Conservation (phyloP, 805 yeast species). For the Sungouiella thailandica region DNA sequence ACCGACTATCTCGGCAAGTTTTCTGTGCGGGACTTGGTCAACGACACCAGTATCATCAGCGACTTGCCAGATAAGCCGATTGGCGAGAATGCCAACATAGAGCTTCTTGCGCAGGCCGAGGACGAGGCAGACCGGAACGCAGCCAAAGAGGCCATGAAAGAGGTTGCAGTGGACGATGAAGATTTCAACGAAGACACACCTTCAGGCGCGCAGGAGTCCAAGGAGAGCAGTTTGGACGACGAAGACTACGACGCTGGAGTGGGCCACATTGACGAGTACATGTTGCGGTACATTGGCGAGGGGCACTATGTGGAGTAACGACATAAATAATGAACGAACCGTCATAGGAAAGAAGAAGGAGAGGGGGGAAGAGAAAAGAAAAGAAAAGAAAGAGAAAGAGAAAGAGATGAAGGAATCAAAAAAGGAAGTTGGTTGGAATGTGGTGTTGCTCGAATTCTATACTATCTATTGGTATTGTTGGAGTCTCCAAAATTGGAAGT, state of each 20-base stretch:
- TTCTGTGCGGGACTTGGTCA: slow-evolving; percentile 80
- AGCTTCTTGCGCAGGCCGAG: slow-evolving; percentile 83
- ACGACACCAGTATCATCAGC: slow-evolving; percentile 44
- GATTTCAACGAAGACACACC: slow-evolving; percentile 64
- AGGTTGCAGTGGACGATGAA: slow-evolving; percentile 75
- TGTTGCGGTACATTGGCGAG: slow-evolving; percentile 84
- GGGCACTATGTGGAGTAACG: slow-evolving; percentile 51
- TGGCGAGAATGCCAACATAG: slow-evolving; percentile 37
- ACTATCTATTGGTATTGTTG: no score
- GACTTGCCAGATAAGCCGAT: slow-evolving; percentile 40
- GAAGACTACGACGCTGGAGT: slow-evolving; percentile 57
- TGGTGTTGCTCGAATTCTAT: no score
- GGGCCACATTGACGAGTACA: slow-evolving; percentile 91
- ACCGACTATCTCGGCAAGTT: slow-evolving; percentile 91
- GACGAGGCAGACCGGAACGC: slow-evolving; percentile 90
- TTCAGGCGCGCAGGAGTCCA: slow-evolving; percentile 22
- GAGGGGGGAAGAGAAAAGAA: no score
- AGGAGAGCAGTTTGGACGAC: slow-evolving; percentile 22
- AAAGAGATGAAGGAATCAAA: no score
- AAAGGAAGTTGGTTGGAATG: no score
- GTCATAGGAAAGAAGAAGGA: no score
- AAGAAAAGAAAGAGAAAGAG: no score
- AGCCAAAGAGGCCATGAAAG: slow-evolving; percentile 83
- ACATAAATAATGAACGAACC: background rate
- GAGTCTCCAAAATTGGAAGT: no score